Base-by-base conservation (phyloP, 768 basidiomycete genomes). In the Tubosaeta sp. region DNA sequence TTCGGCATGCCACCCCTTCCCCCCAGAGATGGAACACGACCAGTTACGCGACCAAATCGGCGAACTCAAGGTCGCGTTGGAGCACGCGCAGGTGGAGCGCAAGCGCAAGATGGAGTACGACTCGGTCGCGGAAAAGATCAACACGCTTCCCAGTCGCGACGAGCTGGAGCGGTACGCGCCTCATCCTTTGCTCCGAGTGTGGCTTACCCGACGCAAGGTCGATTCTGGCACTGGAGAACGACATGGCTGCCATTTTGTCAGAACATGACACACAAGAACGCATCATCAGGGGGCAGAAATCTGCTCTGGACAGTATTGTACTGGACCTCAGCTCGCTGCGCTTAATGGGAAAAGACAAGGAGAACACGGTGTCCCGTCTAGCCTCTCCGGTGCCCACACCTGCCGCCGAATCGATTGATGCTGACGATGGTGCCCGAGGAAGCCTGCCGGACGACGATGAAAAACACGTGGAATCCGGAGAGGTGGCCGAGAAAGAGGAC, bases 71-170 rank as follows among this genome's bases (percentile, higher is more conserved):
- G 74, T 76, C 17, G 78, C 81, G 4, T 68, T 93, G 52, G 88
- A 91, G 58, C 82, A 90, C 57, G 90, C 87, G 6, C 91, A 93
- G 62, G 73, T 86, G 62, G 72, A 83, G 51, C 81, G 91, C 43
- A 76, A 75, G 53, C 79, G 84, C 50, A 93, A 91, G 73, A 90
- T 92, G 59, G 91, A 93, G 62, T 93, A 93, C 64, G 91, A 93
- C 72, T 73, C 79, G 43, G 79, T 93, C 35, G 81, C 91, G 3
- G 91, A 92, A 70, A 90, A 85, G 65, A 82, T 91, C 44, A 89
- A 91, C 60, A 79, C 81, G 16, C 69, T 92, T 3, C 88, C 90
- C 5, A 84, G 76, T 56, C 76, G 91, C 48, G 83, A 85, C 9
- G 91, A 92, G 60, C 74, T 91, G 14, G 83, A 86, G 63, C 78